phyloP scores from a whole-genome alignment of 1,284 basidiomycete species.

The Ceratobasidium sp. region DNA sequence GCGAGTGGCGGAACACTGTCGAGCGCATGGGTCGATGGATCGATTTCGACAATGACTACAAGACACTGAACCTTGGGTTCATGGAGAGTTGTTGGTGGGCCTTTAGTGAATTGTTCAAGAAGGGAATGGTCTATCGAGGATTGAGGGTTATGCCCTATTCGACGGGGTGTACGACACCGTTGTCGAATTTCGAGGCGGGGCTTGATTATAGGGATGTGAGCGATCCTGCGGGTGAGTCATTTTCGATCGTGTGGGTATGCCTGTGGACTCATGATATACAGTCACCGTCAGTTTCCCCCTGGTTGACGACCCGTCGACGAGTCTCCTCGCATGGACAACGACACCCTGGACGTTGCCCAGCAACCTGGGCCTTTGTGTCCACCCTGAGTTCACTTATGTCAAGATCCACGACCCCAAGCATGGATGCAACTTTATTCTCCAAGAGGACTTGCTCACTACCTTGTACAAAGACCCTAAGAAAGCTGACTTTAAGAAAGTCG shows the following conservation, averaged over 20 bases:
- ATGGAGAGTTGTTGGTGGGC: conserved; percentile 99
- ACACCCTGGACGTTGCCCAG: conserved; percentile 99
- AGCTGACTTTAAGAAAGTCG: conserved; percentile 94
- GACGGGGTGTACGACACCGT: conserved; percentile 93
- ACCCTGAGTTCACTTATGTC: conserved; percentile 96
- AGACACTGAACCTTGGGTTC: conserved; percentile 91
- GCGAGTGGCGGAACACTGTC: conserved; percentile 94
- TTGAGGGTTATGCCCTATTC: conserved; percentile 99
- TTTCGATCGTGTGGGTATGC: conserved; percentile 6
- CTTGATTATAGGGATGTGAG: conserved; percentile 93
- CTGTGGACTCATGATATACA: conserved; percentile 50
- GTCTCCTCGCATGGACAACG: conserved; percentile 97
- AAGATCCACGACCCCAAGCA: conserved; percentile 95
- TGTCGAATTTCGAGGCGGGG: conserved; percentile 98
- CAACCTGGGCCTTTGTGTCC: conserved; percentile 94
- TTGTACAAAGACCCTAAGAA: conserved; percentile 99
- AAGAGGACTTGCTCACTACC: conserved; percentile 87
- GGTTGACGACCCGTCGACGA: conserved; percentile 90
- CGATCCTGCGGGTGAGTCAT: conserved; percentile 84
- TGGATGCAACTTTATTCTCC: conserved; percentile 91
- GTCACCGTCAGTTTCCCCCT: conserved; percentile 95
- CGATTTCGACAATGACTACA: conserved; percentile 99
- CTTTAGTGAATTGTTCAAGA: conserved; percentile 93
- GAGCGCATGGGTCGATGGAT: conserved; percentile 99
- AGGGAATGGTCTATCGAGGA: conserved; percentile 94